phyloP scores from a whole-genome alignment of 345 rosid species.

The Ceriops zippeliana region DNA sequence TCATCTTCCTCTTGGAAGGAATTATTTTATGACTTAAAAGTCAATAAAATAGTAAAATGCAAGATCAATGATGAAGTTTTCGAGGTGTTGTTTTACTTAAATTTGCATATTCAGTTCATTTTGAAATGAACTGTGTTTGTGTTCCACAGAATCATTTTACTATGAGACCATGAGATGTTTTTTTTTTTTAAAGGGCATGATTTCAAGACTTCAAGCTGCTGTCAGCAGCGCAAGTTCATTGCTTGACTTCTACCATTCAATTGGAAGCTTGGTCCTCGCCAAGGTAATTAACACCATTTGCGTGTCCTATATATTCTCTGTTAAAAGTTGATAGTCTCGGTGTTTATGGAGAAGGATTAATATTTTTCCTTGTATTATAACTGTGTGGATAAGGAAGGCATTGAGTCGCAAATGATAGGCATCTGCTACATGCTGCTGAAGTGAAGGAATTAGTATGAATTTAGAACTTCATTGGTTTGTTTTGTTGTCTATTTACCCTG shows the following conservation, averaged over 20 bases:
- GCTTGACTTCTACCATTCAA: constrained; percentile 71
- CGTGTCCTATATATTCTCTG: background rate
- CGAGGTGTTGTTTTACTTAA: constrained; percentile 45
- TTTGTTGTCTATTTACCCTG: background rate
- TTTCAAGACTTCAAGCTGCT: constrained; percentile 62
- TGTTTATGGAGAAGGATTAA: background rate
- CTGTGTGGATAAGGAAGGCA: background rate
- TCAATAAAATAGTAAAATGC: constrained; percentile 62
- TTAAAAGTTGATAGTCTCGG: background rate
- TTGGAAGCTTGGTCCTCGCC: constrained; percentile 63
- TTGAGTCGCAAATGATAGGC: background rate
- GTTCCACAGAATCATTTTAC: background rate
- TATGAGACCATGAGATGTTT: background rate
- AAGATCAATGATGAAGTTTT: constrained; percentile 37
- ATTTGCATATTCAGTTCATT: background rate
- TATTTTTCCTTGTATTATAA: background rate
- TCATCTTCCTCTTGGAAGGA: constrained; percentile 61
- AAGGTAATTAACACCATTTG: constrained; percentile 50
- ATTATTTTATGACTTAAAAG: constrained; percentile 62
- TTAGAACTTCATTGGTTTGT: constrained; percentile 4
- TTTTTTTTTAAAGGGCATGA: constrained; percentile 42
- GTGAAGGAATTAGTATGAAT: background rate
- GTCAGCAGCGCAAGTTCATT: constrained; percentile 58
- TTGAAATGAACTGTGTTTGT: background rate
- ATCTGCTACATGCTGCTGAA: background rate